A percentile compares a stretch with the other conserved stretches of the same genome.
Conservation (phyloP, 169 alveolate genomes). For the Plasmodium reichenowi region DNA sequence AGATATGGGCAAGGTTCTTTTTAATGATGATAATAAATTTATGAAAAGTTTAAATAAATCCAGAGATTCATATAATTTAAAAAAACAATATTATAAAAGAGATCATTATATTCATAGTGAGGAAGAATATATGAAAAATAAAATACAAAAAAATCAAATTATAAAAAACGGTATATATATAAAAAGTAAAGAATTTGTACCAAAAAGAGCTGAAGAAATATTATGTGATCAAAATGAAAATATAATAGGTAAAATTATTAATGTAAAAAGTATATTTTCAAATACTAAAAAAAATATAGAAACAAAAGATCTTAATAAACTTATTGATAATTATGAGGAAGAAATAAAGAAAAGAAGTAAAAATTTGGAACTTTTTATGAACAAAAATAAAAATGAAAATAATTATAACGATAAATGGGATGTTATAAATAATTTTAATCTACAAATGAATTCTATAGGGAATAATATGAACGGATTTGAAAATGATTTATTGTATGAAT, state of each 20-base stretch:
- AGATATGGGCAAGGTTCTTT: background rate
- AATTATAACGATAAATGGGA: slow-evolving; percentile 59
- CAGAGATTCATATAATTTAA: background rate
- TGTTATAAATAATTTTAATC: slow-evolving; percentile 56
- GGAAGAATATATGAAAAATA: slow-evolving; percentile 10
- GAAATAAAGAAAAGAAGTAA: slow-evolving; percentile 58
- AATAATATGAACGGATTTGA: background rate
- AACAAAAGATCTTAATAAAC: slow-evolving; percentile 46
- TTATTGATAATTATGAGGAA: slow-evolving; percentile 38
- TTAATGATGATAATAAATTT: background rate
- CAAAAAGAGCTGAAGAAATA: slow-evolving; percentile 10
- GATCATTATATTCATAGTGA: slow-evolving; percentile 6
- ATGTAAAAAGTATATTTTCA: slow-evolving; percentile 49
- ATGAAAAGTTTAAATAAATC: slow-evolving; percentile 1
- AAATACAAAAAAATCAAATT: slow-evolving; percentile 13
- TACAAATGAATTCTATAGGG: slow-evolving; percentile 43
- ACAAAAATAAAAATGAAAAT: slow-evolving; percentile 57
- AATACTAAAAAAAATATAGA: slow-evolving; percentile 54
- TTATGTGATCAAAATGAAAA: slow-evolving; percentile 6
- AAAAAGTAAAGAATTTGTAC: background rate
- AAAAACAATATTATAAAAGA: slow-evolving; percentile 6
- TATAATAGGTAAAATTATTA: slow-evolving; percentile 21
- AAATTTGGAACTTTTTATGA: slow-evolving; percentile 54
- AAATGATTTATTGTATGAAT: slow-evolving; percentile 10
- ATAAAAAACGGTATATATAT: background rate